phyloP scores from a whole-genome alignment of 768 basidiomycete species.

The Xerocomus brunneocitrinus region DNA sequence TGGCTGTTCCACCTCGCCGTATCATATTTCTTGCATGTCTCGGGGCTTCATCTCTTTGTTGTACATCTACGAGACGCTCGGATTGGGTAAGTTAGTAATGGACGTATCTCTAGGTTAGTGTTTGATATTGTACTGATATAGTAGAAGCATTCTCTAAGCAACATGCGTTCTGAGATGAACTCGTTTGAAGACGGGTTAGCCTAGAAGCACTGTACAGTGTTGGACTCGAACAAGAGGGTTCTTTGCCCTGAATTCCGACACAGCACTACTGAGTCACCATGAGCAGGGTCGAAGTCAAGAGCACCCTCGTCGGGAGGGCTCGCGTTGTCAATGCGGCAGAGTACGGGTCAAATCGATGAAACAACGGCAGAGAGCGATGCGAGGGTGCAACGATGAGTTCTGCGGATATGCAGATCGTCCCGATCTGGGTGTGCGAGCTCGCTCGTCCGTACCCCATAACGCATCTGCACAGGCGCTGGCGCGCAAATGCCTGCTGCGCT shows the following conservation, averaged over 20 bases:
- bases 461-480: too few species aligned
- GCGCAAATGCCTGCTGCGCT: too few species aligned
- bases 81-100: not conserved
- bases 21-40: not conserved
- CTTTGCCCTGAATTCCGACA: not conserved
- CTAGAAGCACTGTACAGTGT: not conserved
- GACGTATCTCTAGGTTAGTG: not conserved
- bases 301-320: not conserved
- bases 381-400: too few species aligned
- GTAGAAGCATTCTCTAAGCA: not conserved
- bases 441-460: too few species aligned
- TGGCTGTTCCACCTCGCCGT: not conserved
- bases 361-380: not conserved
- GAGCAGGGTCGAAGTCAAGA: not conserved
- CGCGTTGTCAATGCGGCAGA: not conserved
- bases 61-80: not conserved
- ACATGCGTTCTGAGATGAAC: not conserved
- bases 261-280: not conserved
- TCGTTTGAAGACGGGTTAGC: not conserved
- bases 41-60: not conserved
- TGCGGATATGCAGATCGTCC: too few species aligned
- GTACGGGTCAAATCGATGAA: not conserved
- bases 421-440: too few species aligned
- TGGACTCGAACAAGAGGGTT: not conserved
- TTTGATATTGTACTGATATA: not conserved